Conservation (phyloP, 164 flowering plant species). For the Vitis amurensis region DNA sequence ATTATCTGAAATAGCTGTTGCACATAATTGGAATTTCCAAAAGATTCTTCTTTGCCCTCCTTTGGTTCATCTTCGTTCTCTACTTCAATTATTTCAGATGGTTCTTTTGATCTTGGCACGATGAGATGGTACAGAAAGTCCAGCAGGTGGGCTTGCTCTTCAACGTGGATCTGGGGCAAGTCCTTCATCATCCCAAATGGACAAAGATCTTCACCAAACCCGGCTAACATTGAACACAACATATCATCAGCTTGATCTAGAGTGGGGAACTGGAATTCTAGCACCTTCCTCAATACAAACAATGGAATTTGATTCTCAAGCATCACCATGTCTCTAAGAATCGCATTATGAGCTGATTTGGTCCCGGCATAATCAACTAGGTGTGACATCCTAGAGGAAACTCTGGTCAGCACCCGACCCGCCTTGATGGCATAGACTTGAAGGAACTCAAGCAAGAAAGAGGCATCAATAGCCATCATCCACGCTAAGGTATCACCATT, state of each 20-base stretch:
- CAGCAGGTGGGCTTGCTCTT: slow-evolving; percentile 31
- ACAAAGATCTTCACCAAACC: slow-evolving; percentile 35
- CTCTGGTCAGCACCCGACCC: slow-evolving; percentile 14
- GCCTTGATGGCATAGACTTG: slow-evolving; percentile 24
- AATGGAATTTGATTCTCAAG: slow-evolving; percentile 64
- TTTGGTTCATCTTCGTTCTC: slow-evolving; percentile 4
- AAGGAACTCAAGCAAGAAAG: slow-evolving; percentile 48
- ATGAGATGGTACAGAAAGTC: slow-evolving; percentile 40
- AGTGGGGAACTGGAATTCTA: slow-evolving; percentile 31
- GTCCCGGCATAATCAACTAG: slow-evolving; percentile 30
- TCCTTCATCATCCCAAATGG: slow-evolving; percentile 39
- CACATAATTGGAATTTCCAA: background rate
- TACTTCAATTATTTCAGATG: background rate
- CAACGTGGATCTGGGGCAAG: slow-evolving; percentile 6
- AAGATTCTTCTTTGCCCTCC: background rate
- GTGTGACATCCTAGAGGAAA: slow-evolving; percentile 37
- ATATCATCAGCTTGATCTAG: slow-evolving; percentile 28
- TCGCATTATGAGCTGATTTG: slow-evolving; percentile 36
- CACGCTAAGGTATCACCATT: slow-evolving; percentile 16
- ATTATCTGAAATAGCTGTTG: slow-evolving; percentile 6
- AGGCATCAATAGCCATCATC: slow-evolving; percentile 63
- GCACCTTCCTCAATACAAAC: slow-evolving; percentile 28
- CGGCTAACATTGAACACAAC: slow-evolving; percentile 32
- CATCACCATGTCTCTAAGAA: slow-evolving; percentile 49
- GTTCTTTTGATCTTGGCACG: slow-evolving; percentile 20